phyloP scores from a whole-genome alignment of 192 early-diverging fungal species.

The Coemansia reversa region DNA sequence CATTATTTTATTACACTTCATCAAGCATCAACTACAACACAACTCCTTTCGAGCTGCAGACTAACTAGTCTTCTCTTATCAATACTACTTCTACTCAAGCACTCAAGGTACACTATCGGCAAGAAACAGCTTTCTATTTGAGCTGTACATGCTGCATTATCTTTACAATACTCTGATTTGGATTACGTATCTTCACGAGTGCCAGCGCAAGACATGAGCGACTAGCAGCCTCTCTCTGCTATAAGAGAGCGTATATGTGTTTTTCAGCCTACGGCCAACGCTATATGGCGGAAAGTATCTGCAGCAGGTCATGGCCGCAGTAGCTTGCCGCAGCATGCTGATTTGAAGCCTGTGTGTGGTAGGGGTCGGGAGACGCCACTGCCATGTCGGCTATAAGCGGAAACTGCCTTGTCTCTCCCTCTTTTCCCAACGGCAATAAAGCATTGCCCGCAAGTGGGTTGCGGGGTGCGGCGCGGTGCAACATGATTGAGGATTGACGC shows the following conservation, averaged over 20 bases:
- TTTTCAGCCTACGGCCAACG: background rate
- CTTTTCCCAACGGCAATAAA: too few species aligned
- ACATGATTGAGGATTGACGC: too few species aligned
- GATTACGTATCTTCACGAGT: background rate
- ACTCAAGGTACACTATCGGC: conserved; percentile 7
- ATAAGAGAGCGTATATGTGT: background rate
- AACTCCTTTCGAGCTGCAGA: background rate
- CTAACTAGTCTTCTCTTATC: background rate
- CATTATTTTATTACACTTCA: background rate
- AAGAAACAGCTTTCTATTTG: background rate
- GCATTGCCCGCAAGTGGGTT: too few species aligned
- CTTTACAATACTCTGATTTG: conserved; percentile 2
- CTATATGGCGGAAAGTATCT: background rate
- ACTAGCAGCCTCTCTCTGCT: background rate
- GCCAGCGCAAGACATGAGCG: background rate
- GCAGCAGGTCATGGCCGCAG: background rate
- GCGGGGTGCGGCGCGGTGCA: too few species aligned
- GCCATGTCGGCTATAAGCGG: too few species aligned
- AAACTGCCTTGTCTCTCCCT: too few species aligned
- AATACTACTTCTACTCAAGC: background rate
- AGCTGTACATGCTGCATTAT: background rate
- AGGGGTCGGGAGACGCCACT: background rate
- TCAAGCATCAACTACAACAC: background rate
- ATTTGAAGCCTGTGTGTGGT: background rate
- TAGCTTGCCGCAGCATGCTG: background rate